Evolutionary conservation across 208 protist species (phyloP).

Genomic region (Leishmania arabica): DNA sequence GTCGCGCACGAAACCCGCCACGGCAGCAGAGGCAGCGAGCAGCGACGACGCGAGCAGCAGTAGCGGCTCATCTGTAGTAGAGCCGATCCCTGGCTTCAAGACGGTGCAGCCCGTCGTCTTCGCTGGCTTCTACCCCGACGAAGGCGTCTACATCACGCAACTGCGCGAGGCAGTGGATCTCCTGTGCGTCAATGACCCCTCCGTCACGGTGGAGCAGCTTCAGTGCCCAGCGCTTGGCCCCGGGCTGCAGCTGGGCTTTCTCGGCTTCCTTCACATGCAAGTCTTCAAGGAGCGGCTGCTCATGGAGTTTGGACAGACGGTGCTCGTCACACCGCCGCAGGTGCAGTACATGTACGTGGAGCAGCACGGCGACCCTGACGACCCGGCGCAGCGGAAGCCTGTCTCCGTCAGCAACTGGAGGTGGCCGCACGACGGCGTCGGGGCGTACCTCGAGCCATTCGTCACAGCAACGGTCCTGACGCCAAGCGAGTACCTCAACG

Average conservation of each 20-base stretch:
- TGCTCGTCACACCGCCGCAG: conserved; percentile 95
- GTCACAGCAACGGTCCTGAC: conserved; percentile 89
- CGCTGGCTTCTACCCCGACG: conserved; percentile 95
- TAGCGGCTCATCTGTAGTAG: conserved; percentile 14
- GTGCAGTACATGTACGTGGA: conserved; percentile 91
- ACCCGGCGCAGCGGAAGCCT: conserved; percentile 32
- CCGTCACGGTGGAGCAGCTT: conserved; percentile 85
- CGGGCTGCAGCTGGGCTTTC: conserved; percentile 96
- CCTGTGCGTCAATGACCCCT: conserved; percentile 95
- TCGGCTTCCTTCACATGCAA: conserved; percentile 98
- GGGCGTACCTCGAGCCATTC: conserved; percentile 90
- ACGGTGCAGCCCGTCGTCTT: conserved; percentile 94
- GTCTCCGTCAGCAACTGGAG: conserved; percentile 81
- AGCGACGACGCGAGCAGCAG: not conserved
- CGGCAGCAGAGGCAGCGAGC: not conserved
- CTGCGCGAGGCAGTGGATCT: conserved; percentile 93
- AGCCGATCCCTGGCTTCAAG: conserved; percentile 69
- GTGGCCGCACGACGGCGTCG: conserved; percentile 85
- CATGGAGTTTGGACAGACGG: conserved; percentile 88
- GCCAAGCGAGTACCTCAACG: conserved; percentile 88
- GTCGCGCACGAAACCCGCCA: not conserved
- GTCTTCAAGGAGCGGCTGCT: conserved; percentile 96
- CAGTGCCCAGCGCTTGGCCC: conserved; percentile 88
- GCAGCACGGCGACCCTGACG: conserved; percentile 32
- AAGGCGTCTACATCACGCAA: conserved; percentile 79